Conservation (phyloP, 2,329 filamentous ascomycete species). For the Talaromyces sp. region DNA sequence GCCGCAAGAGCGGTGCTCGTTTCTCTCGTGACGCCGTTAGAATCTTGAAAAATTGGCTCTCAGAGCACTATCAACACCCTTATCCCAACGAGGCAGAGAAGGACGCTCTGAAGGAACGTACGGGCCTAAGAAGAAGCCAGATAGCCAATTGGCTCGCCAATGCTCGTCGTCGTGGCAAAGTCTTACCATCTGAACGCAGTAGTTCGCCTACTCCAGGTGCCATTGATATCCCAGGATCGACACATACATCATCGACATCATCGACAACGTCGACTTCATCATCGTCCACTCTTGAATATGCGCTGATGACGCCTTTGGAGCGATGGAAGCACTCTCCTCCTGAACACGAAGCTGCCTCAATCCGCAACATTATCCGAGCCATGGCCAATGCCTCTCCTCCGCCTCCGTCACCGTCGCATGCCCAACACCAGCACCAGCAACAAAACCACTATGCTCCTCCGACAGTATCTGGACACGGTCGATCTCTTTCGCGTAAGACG, state of each 20-base stretch:
- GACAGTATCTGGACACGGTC: constrained; percentile 29
- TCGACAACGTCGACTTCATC: constrained; percentile 42
- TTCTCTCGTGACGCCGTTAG: constrained; percentile 77
- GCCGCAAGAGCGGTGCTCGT: constrained; percentile 64
- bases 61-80: constrained; percentile 71
- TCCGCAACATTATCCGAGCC: constrained; percentile 60
- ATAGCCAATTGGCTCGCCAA: constrained; percentile 93
- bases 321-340: constrained; percentile 65
- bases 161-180: constrained; percentile 75
- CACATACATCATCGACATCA: constrained; percentile 45
- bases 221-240: constrained; percentile 64
- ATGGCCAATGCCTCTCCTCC: constrained; percentile 43
- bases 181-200: constrained; percentile 57
- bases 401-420: constrained; percentile 19
- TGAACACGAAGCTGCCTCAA: constrained; percentile 62
- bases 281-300: constrained; percentile 12
- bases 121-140: constrained; percentile 74
- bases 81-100: constrained; percentile 88
- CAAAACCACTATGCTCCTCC: constrained; percentile 16
- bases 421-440: constrained; percentile 18
- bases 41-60: constrained; percentile 78
- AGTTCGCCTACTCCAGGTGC: constrained; percentile 65
- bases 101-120: constrained; percentile 69
- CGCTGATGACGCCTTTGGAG: constrained; percentile 59
- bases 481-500: constrained; percentile 33